Evolutionary conservation across 2,329 filamentous ascomycete species (phyloP).

Genomic region (Fonsecaea monophora): DNA sequence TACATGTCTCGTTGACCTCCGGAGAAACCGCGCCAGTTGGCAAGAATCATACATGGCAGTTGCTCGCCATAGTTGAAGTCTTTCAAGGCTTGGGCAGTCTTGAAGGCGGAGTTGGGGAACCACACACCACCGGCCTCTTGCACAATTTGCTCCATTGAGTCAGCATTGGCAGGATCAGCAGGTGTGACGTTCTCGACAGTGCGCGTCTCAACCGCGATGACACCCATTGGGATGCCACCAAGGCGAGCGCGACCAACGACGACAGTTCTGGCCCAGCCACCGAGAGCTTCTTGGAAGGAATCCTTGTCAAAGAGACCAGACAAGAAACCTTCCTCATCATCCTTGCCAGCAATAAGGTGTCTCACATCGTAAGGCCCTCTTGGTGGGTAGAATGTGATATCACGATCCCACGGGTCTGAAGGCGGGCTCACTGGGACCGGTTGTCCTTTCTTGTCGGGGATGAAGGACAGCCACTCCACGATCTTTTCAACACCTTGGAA

Average conservation of each 20-base stretch:
- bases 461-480: constrained; percentile 96
- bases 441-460: constrained; percentile 92
- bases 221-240: constrained; percentile 96
- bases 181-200: constrained; percentile 96
- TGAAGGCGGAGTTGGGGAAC: constrained; percentile 99
- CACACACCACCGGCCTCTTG: constrained; percentile 98
- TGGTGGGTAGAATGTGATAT: constrained; percentile 79
- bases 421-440: constrained; percentile 91
- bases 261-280: constrained; percentile 95
- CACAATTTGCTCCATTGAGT: constrained; percentile 93
- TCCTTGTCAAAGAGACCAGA: constrained; percentile 93
- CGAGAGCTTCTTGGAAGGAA: constrained; percentile 95
- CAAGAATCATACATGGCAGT: constrained; percentile 96
- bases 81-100: constrained; percentile 97
- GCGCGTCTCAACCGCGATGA: constrained; percentile 95
- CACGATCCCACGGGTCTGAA: constrained; percentile 88
- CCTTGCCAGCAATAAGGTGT: constrained; percentile 88
- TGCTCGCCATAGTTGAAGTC: constrained; percentile 99
- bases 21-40: constrained; percentile 99
- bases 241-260: constrained; percentile 96
- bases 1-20: constrained; percentile 99
- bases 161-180: constrained; percentile 95
- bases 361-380: constrained; percentile 91
- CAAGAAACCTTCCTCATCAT: constrained; percentile 84
- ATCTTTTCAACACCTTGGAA: constrained; percentile 98